These are phyloP conservation scores for Micractinium sp. DNA, from an alignment of 139 green algal species.

Conservation along the genomic window DNA sequence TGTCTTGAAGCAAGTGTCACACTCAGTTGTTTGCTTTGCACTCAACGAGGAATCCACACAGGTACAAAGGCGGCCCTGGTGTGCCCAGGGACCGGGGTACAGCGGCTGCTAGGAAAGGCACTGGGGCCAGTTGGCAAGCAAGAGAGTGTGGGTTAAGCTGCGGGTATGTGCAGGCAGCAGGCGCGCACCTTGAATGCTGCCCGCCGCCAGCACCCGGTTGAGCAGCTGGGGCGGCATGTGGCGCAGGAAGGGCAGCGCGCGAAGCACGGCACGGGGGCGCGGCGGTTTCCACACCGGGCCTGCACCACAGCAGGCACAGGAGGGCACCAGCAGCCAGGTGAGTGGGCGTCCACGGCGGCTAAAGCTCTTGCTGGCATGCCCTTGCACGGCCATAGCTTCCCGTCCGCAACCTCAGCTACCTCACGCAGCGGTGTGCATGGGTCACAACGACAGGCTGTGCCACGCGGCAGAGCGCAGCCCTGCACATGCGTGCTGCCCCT, in stretches of 20 bases:
- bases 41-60: too few relatives aligned
- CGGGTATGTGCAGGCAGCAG: background rate
- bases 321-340: background rate
- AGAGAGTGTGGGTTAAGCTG: background rate
- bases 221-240: constrained; percentile 8
- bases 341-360: too few relatives aligned
- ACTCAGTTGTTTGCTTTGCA: too few relatives aligned
- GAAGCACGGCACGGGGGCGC: constrained; percentile 56
- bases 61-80: background rate
- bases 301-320: background rate
- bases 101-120: background rate
- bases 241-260: constrained; percentile 69
- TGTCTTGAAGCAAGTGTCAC: too few relatives aligned
- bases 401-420: too few relatives aligned
- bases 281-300: constrained; percentile 70
- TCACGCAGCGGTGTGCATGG: too few relatives aligned
- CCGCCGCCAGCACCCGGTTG: background rate
- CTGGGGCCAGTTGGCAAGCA: too few relatives aligned
- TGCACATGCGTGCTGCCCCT: background rate
- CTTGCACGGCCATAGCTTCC: too few relatives aligned
- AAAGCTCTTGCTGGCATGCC: too few relatives aligned
- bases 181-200: constrained; percentile 10
- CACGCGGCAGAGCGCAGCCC: background rate
- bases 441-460: too few relatives aligned
- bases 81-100: background rate